Base-by-base conservation (phyloP, 2,329 filamentous ascomycete species). In the Colletotrichum orbiculare region DNA sequence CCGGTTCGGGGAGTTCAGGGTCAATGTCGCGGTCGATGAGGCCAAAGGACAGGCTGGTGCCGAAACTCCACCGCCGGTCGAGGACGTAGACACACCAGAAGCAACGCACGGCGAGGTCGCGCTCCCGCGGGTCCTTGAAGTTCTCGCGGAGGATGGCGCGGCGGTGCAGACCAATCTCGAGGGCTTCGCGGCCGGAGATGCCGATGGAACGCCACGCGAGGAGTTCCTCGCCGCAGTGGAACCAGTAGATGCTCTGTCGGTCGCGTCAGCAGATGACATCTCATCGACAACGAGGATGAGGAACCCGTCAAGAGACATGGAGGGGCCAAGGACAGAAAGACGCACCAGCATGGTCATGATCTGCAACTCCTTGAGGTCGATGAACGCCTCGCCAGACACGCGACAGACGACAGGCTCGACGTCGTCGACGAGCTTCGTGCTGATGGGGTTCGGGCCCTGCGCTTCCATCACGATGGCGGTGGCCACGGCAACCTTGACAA, bases 41-140 rank as follows among this genome's bases (percentile, higher is more conserved):
- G 0, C 79, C 78, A 67, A 84, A 85, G 0, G 82, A 82, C 17
- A 85, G 69, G 11, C 82, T 82, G 0, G 82, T 84, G 2, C 82
- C 82, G 39, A 85, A 83, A 9, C 81, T 83, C 80, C 82, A 85
- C 25, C 83, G 79, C 1, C 82, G 79, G 54, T 85, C 83, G 1
- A 85, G 76, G 0, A 83, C 79, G 58, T 85, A 85, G 15, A 84
- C 80, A 37, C 78, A 82, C 82, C 83, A 85, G 64, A 85, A 85
- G 0, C 84, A 75, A 2, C 76, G 71, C 1, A 74, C 70, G 0
- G 79, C 79, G 2, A 74, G 57, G 1, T 72, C 69, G 0, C 77
- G 75, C 2, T 73, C 67, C 2, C 72, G 64, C 0, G 68, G 64
- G 42, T 79, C 74, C 2, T 70, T 68, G 39, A 80, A 78, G 11